Percentiles rank a stretch among this genome's conserved stretches.
Evolutionary conservation across 2,329 filamentous ascomycete species (phyloP).

Genomic region (Penicillium sp.): DNA sequence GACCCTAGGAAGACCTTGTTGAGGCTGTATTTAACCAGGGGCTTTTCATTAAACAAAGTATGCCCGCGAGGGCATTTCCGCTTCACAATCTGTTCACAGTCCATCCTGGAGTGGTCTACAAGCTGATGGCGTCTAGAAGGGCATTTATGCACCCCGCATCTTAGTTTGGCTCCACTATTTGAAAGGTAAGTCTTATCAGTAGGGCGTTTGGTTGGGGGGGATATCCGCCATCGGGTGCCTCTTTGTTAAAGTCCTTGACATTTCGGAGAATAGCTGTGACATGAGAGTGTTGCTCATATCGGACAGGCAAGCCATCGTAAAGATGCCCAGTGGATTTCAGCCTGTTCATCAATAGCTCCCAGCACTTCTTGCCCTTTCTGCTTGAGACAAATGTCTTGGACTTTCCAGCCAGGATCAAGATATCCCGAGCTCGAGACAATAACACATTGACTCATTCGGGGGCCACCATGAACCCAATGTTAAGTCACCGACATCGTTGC

Average conservation of each 20-base stretch:
- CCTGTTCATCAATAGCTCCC: conserved; percentile 57
- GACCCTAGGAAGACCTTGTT: neutral
- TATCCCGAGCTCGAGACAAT: conserved; percentile 63
- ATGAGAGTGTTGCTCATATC: conserved; percentile 60
- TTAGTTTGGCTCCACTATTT: conserved; percentile 46
- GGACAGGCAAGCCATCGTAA: conserved; percentile 60
- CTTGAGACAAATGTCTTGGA: conserved; percentile 62
- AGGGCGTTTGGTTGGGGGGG: conserved; percentile 15
- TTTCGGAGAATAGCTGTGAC: conserved; percentile 47
- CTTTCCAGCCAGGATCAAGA: conserved; percentile 68
- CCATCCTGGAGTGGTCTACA: conserved; percentile 56
- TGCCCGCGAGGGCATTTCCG: conserved; percentile 56
- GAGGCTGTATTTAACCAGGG: neutral
- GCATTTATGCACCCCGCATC: conserved; percentile 61
- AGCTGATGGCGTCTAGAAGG: conserved; percentile 61
- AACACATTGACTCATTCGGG: conserved; percentile 69
- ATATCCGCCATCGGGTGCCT: conserved; percentile 70
- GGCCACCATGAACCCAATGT: conserved; percentile 67
- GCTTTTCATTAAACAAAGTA: conserved; percentile 22
- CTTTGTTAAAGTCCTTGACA: conserved; percentile 57
- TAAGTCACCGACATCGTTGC: conserved; percentile 61
- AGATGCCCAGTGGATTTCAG: conserved; percentile 54
- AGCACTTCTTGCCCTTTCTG: conserved; percentile 56
- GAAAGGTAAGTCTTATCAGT: neutral
- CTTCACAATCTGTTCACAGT: conserved; percentile 45